phyloP scores from a whole-genome alignment of 768 basidiomycete species.

The Psilocybe sp. region DNA sequence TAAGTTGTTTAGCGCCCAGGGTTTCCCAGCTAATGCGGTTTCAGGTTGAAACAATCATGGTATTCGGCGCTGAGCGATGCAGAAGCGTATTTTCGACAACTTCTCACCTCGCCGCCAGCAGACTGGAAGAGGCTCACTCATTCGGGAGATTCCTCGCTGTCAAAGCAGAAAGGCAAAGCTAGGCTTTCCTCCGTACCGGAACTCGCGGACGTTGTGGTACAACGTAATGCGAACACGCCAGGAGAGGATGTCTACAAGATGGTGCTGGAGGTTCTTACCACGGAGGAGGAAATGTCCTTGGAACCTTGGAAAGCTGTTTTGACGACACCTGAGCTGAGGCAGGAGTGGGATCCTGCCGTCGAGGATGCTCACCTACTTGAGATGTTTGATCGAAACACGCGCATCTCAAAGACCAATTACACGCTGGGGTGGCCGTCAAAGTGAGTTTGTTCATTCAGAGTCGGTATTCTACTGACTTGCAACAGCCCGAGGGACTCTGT shows the following conservation, averaged over 20 bases:
- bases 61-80: slow-evolving; percentile 70
- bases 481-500: slow-evolving; percentile 88
- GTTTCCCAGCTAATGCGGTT: slow-evolving; percentile 1
- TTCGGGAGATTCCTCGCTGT: slow-evolving; percentile 29
- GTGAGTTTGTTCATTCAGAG: slow-evolving; percentile 44
- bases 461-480: slow-evolving; percentile 1
- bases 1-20: slow-evolving; percentile 2
- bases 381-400: slow-evolving; percentile 79
- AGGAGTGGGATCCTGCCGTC: slow-evolving; percentile 94
- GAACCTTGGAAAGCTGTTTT: slow-evolving; percentile 82
- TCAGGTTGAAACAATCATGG: slow-evolving; percentile 84
- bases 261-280: slow-evolving; percentile 70
- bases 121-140: slow-evolving; percentile 82
- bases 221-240: slow-evolving; percentile 63
- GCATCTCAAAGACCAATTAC: slow-evolving; percentile 89
- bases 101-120: slow-evolving; percentile 68
- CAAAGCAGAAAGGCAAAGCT: slow-evolving; percentile 61
- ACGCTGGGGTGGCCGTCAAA: slow-evolving; percentile 95
- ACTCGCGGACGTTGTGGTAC: slow-evolving; percentile 70
- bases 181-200: slow-evolving; percentile 53
- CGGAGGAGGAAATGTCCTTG: slow-evolving; percentile 61
- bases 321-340: slow-evolving; percentile 80
- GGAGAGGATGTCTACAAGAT: slow-evolving; percentile 82
- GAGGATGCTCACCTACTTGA: slow-evolving; percentile 82
- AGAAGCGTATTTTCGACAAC: slow-evolving; percentile 72